Conservation (phyloP, 2,329 filamentous ascomycete genomes). For the Chaetomiaceae sp. region DNA sequence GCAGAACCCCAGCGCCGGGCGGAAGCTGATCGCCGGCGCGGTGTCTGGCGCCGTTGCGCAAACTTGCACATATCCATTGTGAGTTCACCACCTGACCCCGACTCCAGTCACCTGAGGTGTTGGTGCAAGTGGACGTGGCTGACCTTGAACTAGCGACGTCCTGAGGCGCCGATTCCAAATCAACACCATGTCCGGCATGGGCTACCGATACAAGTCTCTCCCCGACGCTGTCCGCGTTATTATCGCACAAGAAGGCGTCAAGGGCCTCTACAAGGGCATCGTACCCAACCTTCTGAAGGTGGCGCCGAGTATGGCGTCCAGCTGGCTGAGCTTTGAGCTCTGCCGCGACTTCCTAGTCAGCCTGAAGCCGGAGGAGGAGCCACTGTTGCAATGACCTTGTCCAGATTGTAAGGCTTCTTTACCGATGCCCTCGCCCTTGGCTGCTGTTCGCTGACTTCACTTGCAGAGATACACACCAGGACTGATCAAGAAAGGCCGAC, state of each 20-base stretch:
- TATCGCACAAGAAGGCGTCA: conserved; percentile 71
- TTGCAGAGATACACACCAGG: no score
- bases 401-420: no score
- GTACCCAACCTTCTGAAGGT: conserved; percentile 94
- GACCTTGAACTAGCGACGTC: conserved; percentile 59
- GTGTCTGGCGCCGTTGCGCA: conserved; percentile 95
- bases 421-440: no score
- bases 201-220: conserved; percentile 88
- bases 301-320: conserved; percentile 96
- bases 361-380: conserved; percentile 43
- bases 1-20: conserved; percentile 67
- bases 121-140: no score
- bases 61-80: conserved; percentile 98
- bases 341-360: conserved; percentile 77
- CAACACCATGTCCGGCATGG: conserved; percentile 98
- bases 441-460: no score
- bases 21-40: conserved; percentile 84
- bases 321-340: conserved; percentile 95
- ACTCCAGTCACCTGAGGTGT: no score
- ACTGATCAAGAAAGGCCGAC: background rate
- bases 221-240: conserved; percentile 79
- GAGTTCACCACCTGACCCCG: conserved; percentile 37
- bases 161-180: conserved; percentile 92
- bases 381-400: conserved; percentile 24
- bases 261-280: conserved; percentile 91